Evolutionary conservation across 257 asterid species (phyloP).

Genomic region (Gentiana dahurica): DNA sequence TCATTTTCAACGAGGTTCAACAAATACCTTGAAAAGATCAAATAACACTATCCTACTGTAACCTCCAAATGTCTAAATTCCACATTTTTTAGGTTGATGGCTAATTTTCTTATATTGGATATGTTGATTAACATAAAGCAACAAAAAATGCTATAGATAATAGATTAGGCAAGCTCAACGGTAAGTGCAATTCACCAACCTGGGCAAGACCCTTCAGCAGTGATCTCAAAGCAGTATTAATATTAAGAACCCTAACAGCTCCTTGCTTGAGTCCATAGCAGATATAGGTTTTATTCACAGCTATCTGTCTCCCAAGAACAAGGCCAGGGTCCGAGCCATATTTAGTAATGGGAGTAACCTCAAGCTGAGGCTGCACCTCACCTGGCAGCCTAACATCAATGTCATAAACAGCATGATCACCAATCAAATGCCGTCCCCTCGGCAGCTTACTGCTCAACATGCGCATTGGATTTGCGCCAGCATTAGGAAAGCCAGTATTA

Average conservation of each 20-base stretch:
- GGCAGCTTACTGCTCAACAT: conserved; percentile 90
- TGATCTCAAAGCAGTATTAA: conserved; percentile 88
- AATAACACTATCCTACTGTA: too few relatives aligned
- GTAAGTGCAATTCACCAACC: conserved; percentile 28
- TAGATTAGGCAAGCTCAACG: too few relatives aligned
- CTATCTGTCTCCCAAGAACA: conserved; percentile 88
- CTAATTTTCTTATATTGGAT: too few relatives aligned
- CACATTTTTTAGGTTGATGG: too few relatives aligned
- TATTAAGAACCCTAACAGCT: conserved; percentile 81
- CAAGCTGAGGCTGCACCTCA: conserved; percentile 97
- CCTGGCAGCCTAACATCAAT: conserved; percentile 70
- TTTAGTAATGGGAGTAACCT: conserved; percentile 97
- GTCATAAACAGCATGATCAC: conserved; percentile 61
- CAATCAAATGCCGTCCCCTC: conserved; percentile 76
- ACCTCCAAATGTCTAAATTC: too few relatives aligned
- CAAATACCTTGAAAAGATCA: too few relatives aligned
- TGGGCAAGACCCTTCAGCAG: conserved; percentile 88
- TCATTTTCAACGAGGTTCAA: too few relatives aligned
- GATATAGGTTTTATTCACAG: conserved; percentile 84
- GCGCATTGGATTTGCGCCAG: conserved; percentile 35
- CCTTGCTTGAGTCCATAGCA: conserved; percentile 93
- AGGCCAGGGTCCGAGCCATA: conserved; percentile 93
- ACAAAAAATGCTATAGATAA: neutral
- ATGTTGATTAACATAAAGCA: neutral
- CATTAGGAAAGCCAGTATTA: conserved; percentile 30